phyloP scores from a whole-genome alignment of 257 asterid species.

The Vinca minor region DNA sequence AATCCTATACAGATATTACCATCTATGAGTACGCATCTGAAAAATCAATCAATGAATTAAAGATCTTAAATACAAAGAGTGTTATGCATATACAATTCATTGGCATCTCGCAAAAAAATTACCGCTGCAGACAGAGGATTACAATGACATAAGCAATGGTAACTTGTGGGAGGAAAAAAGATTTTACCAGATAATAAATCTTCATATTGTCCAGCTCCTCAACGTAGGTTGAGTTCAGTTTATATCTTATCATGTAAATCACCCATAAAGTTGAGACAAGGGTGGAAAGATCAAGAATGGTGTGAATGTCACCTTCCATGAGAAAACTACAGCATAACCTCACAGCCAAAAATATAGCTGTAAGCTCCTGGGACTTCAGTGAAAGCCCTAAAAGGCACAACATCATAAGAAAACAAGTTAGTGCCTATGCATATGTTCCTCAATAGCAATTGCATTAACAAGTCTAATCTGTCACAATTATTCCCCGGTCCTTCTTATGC shows the following conservation, averaged over 20 bases:
- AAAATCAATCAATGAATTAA: too few relatives aligned
- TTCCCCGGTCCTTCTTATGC: not conserved
- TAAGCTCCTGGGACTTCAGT: conserved; percentile 81
- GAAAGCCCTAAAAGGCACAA: conserved; percentile 57
- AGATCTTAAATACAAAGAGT: too few relatives aligned
- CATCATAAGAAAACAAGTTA: not conserved
- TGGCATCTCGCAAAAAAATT: too few relatives aligned
- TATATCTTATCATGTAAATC: conserved; percentile 70
- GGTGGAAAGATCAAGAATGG: conserved; percentile 66
- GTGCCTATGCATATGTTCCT: too few relatives aligned
- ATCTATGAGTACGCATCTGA: too few relatives aligned
- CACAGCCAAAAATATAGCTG: conserved; percentile 68
- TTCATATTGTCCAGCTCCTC: conserved; percentile 62
- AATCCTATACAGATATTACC: not conserved
- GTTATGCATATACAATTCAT: too few relatives aligned
- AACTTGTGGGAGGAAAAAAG: not conserved
- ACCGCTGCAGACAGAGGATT: not conserved
- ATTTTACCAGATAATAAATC: conserved; percentile 56
- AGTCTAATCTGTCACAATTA: not conserved
- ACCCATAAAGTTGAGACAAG: conserved; percentile 87
- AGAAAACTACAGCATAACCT: conserved; percentile 52
- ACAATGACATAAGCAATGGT: not conserved
- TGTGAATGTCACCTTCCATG: conserved; percentile 87
- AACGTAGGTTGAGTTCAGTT: conserved; percentile 62
- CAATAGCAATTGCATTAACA: too few relatives aligned